Conservation (phyloP, 768 basidiomycete species). For the Paxillus involutus region DNA sequence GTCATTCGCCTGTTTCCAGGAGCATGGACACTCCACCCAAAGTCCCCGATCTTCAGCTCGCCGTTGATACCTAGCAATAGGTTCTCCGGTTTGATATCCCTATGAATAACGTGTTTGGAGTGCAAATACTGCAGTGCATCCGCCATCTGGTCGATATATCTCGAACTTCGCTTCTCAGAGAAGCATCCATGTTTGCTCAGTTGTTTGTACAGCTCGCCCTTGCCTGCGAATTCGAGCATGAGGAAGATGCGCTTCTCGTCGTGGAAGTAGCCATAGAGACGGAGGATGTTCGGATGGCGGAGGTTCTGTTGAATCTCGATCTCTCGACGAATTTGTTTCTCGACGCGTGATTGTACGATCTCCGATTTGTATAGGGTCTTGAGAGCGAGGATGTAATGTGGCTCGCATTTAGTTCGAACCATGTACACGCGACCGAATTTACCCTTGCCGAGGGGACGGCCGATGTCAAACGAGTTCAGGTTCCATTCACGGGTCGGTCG, state of each 20-base stretch:
- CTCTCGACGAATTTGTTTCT: slow-evolving; percentile 96
- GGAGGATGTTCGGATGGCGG: slow-evolving; percentile 90
- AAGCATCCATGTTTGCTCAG: slow-evolving; percentile 84
- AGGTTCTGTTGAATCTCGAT: slow-evolving; percentile 98
- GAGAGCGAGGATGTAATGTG: slow-evolving; percentile 92
- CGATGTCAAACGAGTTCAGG: slow-evolving; percentile 87
- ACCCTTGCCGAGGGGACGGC: slow-evolving; percentile 95
- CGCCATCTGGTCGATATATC: slow-evolving; percentile 98
- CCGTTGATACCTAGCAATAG: slow-evolving; percentile 91
- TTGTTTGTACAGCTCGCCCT: slow-evolving; percentile 97
- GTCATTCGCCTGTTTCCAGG: slow-evolving; percentile 88
- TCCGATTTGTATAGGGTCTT: slow-evolving; percentile 98
- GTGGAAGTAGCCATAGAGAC: slow-evolving; percentile 97
- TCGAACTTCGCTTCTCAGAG: slow-evolving; percentile 80
- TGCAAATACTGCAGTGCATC: slow-evolving; percentile 93
- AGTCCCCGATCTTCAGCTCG: slow-evolving; percentile 97
- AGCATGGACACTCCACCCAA: slow-evolving; percentile 98
- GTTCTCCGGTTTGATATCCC: slow-evolving; percentile 99
- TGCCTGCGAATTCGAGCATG: slow-evolving; percentile 96
- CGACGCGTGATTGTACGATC: slow-evolving; percentile 86
- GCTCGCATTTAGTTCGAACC: slow-evolving; percentile 87
- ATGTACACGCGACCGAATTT: slow-evolving; percentile 99
- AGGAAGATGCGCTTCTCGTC: slow-evolving; percentile 97
- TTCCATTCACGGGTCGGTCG: slow-evolving; percentile 84
- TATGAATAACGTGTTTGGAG: slow-evolving; percentile 94